A percentile compares a stretch with the other conserved stretches of the same genome.
Evolutionary conservation across 805 yeast species (phyloP).

Genomic region (Blastobotrys mokoenaii): DNA sequence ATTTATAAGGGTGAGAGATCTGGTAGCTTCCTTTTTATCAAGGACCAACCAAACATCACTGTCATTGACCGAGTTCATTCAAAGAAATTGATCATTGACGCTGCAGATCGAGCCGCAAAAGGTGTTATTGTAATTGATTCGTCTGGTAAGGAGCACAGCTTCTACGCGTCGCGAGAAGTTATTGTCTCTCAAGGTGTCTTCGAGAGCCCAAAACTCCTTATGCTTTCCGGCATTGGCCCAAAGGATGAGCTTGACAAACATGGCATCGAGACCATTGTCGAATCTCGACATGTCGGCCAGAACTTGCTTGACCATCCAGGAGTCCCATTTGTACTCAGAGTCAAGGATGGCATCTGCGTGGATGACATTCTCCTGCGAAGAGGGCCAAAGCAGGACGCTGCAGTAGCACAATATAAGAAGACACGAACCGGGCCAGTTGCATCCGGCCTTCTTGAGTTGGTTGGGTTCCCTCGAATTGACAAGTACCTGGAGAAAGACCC

Average conservation of each 20-base stretch:
- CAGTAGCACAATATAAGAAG: conserved; percentile 14
- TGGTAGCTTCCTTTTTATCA: conserved; percentile 18
- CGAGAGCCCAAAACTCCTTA: conserved; percentile 27
- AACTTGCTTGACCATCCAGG: conserved; percentile 30
- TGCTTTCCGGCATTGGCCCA: conserved; percentile 30
- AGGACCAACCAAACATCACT: conserved; percentile 22
- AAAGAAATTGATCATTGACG: conserved; percentile 21
- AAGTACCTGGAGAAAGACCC: conserved; percentile 21
- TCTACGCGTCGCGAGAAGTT: conserved; percentile 24
- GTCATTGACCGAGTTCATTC: conserved; percentile 6
- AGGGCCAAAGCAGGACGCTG: conserved; percentile 16
- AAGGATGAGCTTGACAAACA: conserved; percentile 22
- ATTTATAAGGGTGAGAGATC: conserved; percentile 22
- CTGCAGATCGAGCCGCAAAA: conserved; percentile 14
- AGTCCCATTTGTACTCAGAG: conserved; percentile 22
- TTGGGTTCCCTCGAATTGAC: conserved; percentile 24
- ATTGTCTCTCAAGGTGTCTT: conserved; percentile 27
- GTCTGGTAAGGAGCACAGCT: conserved; percentile 19
- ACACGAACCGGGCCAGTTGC: conserved; percentile 19
- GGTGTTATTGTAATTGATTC: conserved; percentile 23
- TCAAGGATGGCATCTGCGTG: conserved; percentile 21
- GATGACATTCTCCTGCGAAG: conserved; percentile 19
- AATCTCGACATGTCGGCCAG: conserved; percentile 28
- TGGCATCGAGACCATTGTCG: conserved; percentile 23
- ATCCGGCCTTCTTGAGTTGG: conserved; percentile 18